These are phyloP conservation scores for Pyrrhoderma lamaoense DNA, from an alignment of 1,284 basidiomycete genomes.

Conservation along the genomic window DNA sequence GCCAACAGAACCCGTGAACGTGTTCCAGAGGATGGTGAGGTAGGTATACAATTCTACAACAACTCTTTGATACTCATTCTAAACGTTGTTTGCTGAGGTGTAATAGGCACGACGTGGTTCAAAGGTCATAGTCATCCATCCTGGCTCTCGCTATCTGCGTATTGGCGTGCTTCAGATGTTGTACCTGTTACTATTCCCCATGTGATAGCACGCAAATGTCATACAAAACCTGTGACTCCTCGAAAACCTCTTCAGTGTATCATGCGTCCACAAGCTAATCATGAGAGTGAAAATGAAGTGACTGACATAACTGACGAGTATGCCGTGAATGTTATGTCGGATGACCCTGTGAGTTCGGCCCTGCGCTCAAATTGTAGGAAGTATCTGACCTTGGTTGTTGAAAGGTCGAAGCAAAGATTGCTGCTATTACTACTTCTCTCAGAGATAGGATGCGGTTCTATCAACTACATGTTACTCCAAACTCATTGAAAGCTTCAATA, in stretches of 20 bases:
- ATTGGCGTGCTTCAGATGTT: constrained; percentile 90
- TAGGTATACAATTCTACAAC: constrained; percentile 22
- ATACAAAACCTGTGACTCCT: constrained; percentile 35
- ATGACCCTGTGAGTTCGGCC: constrained; percentile 50
- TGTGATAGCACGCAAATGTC: constrained; percentile 65
- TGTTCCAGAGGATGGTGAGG: constrained; percentile 30
- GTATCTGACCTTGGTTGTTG: neutral
- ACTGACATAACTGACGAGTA: constrained; percentile 20
- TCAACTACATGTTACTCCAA: constrained; percentile 74
- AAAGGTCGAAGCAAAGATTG: constrained; percentile 68
- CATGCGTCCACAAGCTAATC: constrained; percentile 39
- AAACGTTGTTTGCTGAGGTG: neutral
- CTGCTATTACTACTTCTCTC: constrained; percentile 66
- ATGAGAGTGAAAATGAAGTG: constrained; percentile 28
- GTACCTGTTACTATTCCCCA: constrained; percentile 68
- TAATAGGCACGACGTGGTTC: constrained; percentile 53
- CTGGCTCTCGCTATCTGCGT: constrained; percentile 81
- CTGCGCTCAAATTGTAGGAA: neutral
- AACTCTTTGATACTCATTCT: neutral
- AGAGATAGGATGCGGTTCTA: constrained; percentile 84
- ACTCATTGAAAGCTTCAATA: constrained; percentile 63
- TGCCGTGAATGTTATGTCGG: constrained; percentile 42
- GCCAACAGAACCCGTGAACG: constrained; percentile 29
- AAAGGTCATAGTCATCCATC: constrained; percentile 86
- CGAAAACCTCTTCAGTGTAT: constrained; percentile 43